phyloP scores from a whole-genome alignment of 2,329 filamentous ascomycete genomes.

The Phaeophleospora eucalypticola region DNA sequence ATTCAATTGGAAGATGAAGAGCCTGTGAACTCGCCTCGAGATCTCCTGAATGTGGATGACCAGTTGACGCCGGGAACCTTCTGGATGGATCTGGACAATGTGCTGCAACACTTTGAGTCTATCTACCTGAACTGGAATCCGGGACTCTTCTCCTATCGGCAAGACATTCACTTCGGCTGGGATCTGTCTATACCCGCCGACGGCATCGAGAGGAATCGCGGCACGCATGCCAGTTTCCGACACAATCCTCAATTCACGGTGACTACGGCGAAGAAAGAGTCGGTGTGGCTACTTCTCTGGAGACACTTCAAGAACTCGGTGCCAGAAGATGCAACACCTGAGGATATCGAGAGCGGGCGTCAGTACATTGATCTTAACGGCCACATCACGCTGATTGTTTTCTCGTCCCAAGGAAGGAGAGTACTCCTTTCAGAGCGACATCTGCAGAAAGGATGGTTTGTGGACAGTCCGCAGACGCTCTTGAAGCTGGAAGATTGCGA shows the following conservation, averaged over 20 bases:
- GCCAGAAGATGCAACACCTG: conserved; percentile 20
- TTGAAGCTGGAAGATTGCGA: conserved; percentile 66
- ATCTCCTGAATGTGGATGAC: conserved; percentile 36
- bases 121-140: conserved; percentile 98
- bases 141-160: conserved; percentile 69
- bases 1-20: conserved; percentile 26
- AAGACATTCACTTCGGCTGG: conserved; percentile 92
- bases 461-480: conserved; percentile 89
- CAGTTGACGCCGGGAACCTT: conserved; percentile 66
- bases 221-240: conserved; percentile 70
- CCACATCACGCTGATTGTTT: conserved; percentile 84
- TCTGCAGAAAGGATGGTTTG: conserved; percentile 73
- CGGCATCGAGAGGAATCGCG: conserved; percentile 32
- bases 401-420: conserved; percentile 64
- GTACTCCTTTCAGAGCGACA: conserved; percentile 71
- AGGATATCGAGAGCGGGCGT: conserved; percentile 43
- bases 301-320: conserved; percentile 63
- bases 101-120: conserved; percentile 89
- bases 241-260: conserved; percentile 60
- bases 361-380: conserved; percentile 49
- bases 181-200: conserved; percentile 44
- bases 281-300: conserved; percentile 78
- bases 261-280: conserved; percentile 51
- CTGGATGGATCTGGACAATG: conserved; percentile 86
- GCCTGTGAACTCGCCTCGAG: conserved; percentile 30